These are phyloP conservation scores for Skeletonema menzelii DNA, from an alignment of 108 stramenopile genomes.

Conservation along the genomic window DNA sequence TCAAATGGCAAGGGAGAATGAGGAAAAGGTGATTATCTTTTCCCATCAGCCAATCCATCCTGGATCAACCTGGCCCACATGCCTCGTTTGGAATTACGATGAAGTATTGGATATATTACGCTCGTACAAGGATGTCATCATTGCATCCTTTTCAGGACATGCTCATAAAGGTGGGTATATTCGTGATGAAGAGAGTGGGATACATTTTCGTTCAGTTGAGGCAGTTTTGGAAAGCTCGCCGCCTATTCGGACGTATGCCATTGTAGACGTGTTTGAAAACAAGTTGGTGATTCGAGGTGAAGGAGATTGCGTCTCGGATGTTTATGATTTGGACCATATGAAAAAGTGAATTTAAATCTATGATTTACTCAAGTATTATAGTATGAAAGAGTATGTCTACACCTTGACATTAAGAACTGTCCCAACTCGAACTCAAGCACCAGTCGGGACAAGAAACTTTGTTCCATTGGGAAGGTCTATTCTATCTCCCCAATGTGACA, in stretches of 20 bases:
- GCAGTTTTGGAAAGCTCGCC: slow-evolving; percentile 75
- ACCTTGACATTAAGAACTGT: too few species aligned
- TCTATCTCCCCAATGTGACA: slow-evolving; percentile 31
- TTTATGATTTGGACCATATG: slow-evolving; percentile 68
- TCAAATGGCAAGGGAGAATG: slow-evolving; percentile 31
- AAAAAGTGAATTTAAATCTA: too few species aligned
- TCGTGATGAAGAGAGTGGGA: slow-evolving; percentile 68
- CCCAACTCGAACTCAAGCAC: slow-evolving; percentile 9
- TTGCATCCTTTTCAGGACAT: slow-evolving; percentile 78
- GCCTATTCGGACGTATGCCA: slow-evolving; percentile 69
- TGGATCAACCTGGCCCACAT: slow-evolving; percentile 56
- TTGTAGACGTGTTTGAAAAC: slow-evolving; percentile 69
- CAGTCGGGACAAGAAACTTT: slow-evolving; percentile 28
- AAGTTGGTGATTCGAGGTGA: slow-evolving; percentile 59
- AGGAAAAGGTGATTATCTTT: slow-evolving; percentile 66
- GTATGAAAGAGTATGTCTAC: too few species aligned
- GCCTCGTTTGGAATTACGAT: slow-evolving; percentile 82
- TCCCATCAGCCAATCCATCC: slow-evolving; percentile 85
- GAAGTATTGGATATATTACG: slow-evolving; percentile 61
- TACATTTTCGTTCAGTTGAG: slow-evolving; percentile 83
- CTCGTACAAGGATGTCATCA: slow-evolving; percentile 60
- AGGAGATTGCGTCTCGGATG: slow-evolving; percentile 74
- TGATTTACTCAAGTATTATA: too few species aligned
- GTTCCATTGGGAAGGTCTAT: slow-evolving; percentile 33
- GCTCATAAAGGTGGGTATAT: slow-evolving; percentile 85